A percentile compares a stretch with the other conserved stretches of the same genome.
Evolutionary conservation across 495 filamentous ascomycete species (phyloP).

Genomic region (Neurospora intermedia): DNA sequence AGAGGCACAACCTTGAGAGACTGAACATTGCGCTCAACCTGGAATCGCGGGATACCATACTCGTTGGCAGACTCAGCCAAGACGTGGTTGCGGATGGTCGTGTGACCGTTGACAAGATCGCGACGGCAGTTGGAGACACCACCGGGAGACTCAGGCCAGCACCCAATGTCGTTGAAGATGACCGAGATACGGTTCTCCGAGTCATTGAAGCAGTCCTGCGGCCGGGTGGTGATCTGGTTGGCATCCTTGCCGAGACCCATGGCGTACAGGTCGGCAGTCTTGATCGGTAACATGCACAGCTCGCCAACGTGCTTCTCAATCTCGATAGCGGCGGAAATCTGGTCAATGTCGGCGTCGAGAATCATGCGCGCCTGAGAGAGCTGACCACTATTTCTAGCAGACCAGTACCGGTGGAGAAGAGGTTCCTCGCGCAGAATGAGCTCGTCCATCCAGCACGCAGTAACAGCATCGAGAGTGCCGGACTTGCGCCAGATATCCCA

Average conservation of each 20-base stretch:
- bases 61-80: conserved; percentile 57
- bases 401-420: conserved; percentile 48
- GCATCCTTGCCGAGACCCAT: conserved; percentile 55
- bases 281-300: conserved; percentile 49
- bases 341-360: conserved; percentile 44
- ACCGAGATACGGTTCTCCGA: conserved; percentile 48
- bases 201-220: conserved; percentile 32
- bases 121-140: conserved; percentile 59
- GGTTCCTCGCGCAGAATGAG: conserved; percentile 44
- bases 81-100: conserved; percentile 55
- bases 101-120: conserved; percentile 54
- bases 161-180: conserved; percentile 52
- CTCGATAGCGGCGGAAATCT: conserved; percentile 51
- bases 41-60: conserved; percentile 54
- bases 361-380: conserved; percentile 44
- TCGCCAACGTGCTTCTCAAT: conserved; percentile 47
- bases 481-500: conserved; percentile 57
- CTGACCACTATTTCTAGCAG: conserved; percentile 42
- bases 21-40: conserved; percentile 55
- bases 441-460: conserved; percentile 54
- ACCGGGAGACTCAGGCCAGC: conserved; percentile 57
- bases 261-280: conserved; percentile 50
- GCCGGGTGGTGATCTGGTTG: conserved; percentile 32
- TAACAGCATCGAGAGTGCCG: conserved; percentile 48
- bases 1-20: conserved; percentile 56